Conservation (phyloP, 176 grass and related monocot genomes). For the Aechmea fasciata region DNA sequence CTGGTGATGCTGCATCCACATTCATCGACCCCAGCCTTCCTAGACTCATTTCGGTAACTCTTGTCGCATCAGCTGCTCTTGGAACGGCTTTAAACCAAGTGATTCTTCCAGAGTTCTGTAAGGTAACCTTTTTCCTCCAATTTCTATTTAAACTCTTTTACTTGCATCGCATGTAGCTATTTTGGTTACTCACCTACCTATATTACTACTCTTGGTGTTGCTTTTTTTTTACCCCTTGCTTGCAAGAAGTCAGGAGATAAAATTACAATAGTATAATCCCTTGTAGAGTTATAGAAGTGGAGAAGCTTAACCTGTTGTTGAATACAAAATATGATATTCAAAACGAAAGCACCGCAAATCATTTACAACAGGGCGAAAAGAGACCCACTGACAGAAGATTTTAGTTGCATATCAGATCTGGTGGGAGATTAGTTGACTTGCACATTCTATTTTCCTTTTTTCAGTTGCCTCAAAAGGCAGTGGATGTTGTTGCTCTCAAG, state of each 20-base stretch:
- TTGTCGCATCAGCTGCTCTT: slow-evolving; percentile 46
- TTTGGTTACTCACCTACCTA: too few relatives aligned
- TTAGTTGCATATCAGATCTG: neutral
- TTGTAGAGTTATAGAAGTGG: too few relatives aligned
- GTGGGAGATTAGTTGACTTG: neutral
- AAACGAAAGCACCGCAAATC: neutral
- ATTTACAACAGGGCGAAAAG: neutral
- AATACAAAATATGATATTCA: neutral
- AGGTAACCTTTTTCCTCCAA: slow-evolving; percentile 28
- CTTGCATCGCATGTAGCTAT: too few relatives aligned
- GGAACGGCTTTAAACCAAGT: slow-evolving; percentile 58
- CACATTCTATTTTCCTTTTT: slow-evolving; percentile 5
- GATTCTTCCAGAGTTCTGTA: slow-evolving; percentile 58
- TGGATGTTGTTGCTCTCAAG: slow-evolving; percentile 63
- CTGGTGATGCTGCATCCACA: slow-evolving; percentile 59
- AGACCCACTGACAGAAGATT: neutral
- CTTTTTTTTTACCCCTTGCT: too few relatives aligned
- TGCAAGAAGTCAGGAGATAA: too few relatives aligned
- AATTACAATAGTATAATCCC: too few relatives aligned
- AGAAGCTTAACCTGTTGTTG: too few relatives aligned
- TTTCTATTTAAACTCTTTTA: neutral
- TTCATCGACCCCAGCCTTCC: slow-evolving; percentile 74
- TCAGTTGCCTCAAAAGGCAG: slow-evolving; percentile 72
- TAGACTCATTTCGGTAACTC: slow-evolving; percentile 68
- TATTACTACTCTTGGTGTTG: too few relatives aligned